A percentile compares a stretch with the other conserved stretches of the same genome.
Evolutionary conservation across 495 filamentous ascomycete genomes (phyloP).

Genomic region (Neurospora africana): DNA sequence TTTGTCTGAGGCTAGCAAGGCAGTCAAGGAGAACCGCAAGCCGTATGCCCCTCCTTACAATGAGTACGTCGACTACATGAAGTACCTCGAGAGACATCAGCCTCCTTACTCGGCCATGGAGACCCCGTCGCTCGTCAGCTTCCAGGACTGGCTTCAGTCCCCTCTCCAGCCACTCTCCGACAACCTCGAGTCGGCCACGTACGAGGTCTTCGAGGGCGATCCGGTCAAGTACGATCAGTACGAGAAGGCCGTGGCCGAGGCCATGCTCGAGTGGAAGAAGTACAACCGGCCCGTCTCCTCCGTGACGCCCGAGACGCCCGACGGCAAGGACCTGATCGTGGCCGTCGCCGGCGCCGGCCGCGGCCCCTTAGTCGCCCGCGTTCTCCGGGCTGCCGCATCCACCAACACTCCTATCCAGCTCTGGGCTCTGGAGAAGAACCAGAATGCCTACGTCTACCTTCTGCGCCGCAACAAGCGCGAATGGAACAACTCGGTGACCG

Average conservation of each 20-base stretch:
- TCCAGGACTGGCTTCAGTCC: slow-evolving; percentile 89
- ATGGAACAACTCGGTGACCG: slow-evolving; percentile 66
- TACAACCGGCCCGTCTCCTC: slow-evolving; percentile 61
- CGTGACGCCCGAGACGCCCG: slow-evolving; percentile 10
- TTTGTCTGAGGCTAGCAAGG: slow-evolving; percentile 47
- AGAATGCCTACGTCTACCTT: slow-evolving; percentile 88
- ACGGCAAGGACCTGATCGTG: slow-evolving; percentile 62
- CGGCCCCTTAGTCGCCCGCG: slow-evolving; percentile 81
- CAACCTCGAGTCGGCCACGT: slow-evolving; percentile 93
- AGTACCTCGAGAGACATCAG: slow-evolving; percentile 75
- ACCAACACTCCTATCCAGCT: slow-evolving; percentile 69
- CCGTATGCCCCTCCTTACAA: slow-evolving; percentile 20
- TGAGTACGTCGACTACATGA: slow-evolving; percentile 67
- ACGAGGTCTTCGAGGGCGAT: slow-evolving; percentile 98
- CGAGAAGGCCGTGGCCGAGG: slow-evolving; percentile 69
- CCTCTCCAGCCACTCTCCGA: slow-evolving; percentile 91
- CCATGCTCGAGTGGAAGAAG: slow-evolving; percentile 68
- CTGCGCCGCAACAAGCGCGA: slow-evolving; percentile 68
- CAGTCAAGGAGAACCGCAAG: slow-evolving; percentile 23
- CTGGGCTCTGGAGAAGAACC: slow-evolving; percentile 97
- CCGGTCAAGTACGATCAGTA: slow-evolving; percentile 98
- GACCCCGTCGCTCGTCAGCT: slow-evolving; percentile 28
- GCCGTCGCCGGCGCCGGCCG: slow-evolving; percentile 90
- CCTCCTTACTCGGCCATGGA: slow-evolving; percentile 45
- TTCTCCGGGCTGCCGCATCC: slow-evolving; percentile 63